These are phyloP conservation scores for Aspergillus floridensis DNA, from an alignment of 2,329 filamentous ascomycete genomes.

Conservation along the genomic window DNA sequence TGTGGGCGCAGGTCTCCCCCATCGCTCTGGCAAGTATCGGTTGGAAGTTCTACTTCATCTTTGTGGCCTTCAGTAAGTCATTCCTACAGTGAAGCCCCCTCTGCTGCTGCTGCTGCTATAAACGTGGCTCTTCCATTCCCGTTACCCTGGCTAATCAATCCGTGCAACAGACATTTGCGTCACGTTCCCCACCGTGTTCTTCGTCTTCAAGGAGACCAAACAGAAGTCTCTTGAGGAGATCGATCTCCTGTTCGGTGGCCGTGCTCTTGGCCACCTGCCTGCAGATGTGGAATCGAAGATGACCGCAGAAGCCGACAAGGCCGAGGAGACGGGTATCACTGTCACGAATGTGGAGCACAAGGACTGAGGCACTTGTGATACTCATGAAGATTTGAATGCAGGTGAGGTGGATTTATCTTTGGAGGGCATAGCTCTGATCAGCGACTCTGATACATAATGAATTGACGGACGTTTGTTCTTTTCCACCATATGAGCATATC, in stretches of 20 bases:
- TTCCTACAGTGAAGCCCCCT: background rate
- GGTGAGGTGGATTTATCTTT: background rate
- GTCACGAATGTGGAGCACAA: slow-evolving; percentile 18
- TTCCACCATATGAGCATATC: no score
- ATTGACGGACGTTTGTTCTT: no score
- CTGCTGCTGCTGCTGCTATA: background rate
- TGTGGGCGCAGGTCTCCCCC: slow-evolving; percentile 60
- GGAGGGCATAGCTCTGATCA: no score
- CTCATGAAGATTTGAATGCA: background rate
- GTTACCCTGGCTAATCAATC: slow-evolving; percentile 4
- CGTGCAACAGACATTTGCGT: slow-evolving; percentile 30
- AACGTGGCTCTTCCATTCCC: background rate
- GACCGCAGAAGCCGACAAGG: slow-evolving; percentile 4
- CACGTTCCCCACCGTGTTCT: slow-evolving; percentile 47
- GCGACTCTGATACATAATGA: no score
- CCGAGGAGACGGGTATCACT: slow-evolving; percentile 12
- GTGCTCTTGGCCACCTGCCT: slow-evolving; percentile 48
- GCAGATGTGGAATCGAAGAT: slow-evolving; percentile 29
- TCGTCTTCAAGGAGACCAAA: slow-evolving; percentile 56
- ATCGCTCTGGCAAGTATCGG: slow-evolving; percentile 50
- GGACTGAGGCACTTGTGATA: background rate
- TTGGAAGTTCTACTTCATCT: slow-evolving; percentile 59
- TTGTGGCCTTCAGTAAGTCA: slow-evolving; percentile 50
- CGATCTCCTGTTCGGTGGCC: slow-evolving; percentile 56
- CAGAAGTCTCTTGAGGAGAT: slow-evolving; percentile 57